phyloP scores from a whole-genome alignment of 2,329 filamentous ascomycete species.

The Emmonsiellopsis sp. region DNA sequence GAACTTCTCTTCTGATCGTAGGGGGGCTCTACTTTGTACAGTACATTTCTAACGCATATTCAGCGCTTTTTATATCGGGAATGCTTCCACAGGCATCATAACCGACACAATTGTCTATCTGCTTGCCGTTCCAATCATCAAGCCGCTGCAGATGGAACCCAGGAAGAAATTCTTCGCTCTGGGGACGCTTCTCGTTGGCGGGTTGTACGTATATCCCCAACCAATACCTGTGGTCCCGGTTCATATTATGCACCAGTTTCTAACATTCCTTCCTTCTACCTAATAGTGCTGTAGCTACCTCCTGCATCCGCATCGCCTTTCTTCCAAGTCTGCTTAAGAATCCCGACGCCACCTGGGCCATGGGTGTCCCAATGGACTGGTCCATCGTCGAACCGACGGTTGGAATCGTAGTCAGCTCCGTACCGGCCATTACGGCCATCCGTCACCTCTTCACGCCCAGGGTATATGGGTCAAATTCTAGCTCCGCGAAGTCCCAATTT shows the following conservation, averaged over 20 bases:
- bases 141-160: constrained; percentile 1
- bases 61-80: constrained; percentile 2
- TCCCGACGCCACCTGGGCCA: constrained; percentile 1
- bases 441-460: background rate
- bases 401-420: constrained; percentile 3
- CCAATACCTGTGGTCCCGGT: background rate
- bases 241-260: background rate
- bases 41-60: too few species aligned
- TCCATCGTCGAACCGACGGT: constrained; percentile 1
- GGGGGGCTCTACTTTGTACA: too few species aligned
- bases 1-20: too few species aligned
- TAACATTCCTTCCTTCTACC: background rate
- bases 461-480: background rate
- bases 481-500: background rate
- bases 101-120: constrained; percentile 2
- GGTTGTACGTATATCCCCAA: background rate
- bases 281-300: constrained; percentile 1
- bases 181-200: background rate
- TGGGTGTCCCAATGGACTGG: constrained; percentile 4
- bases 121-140: constrained; percentile 2
- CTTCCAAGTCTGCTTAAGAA: background rate
- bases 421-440: constrained; percentile 2
- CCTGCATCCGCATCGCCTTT: constrained; percentile 1
- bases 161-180: constrained; percentile 1
- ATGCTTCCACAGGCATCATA: constrained; percentile 1